Conservation (phyloP, 305 asterid species). For the Salvia sclarea region DNA sequence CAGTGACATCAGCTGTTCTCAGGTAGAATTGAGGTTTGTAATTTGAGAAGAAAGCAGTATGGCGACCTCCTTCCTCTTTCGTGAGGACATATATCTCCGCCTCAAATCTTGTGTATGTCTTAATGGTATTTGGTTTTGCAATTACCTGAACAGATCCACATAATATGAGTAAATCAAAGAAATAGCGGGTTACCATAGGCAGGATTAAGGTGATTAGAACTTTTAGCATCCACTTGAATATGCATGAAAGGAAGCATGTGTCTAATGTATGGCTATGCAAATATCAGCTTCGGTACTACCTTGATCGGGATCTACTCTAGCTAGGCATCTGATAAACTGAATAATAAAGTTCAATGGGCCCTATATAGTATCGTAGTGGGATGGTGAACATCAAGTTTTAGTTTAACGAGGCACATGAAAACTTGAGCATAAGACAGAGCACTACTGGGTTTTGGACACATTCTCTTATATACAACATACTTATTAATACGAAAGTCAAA, state of each 20-base stretch:
- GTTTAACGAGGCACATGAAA: background rate
- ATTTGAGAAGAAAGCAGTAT: slow-evolving; percentile 95
- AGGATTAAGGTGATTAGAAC: background rate
- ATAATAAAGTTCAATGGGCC: background rate
- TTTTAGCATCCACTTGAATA: background rate
- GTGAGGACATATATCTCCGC: slow-evolving; percentile 98
- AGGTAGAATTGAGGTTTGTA: slow-evolving; percentile 94
- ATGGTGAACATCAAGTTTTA: background rate
- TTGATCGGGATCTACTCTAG: background rate
- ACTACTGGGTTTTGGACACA: background rate
- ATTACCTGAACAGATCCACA: slow-evolving; percentile 57
- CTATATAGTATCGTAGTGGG: background rate
- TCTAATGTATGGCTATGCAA: background rate
- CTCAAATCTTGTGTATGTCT: slow-evolving; percentile 87
- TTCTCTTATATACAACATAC: background rate
- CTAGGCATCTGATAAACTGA: background rate
- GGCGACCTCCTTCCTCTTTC: slow-evolving; percentile 99
- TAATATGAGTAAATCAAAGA: background rate
- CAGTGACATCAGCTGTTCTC: slow-evolving; percentile 98
- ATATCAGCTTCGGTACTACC: background rate
- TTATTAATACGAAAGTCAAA: no score
- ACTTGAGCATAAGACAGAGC: background rate
- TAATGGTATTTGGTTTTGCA: slow-evolving; percentile 84
- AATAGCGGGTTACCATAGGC: background rate
- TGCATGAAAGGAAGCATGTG: background rate